phyloP scores from a whole-genome alignment of 2,329 filamentous ascomycete genomes.

The Fusarium hostae region DNA sequence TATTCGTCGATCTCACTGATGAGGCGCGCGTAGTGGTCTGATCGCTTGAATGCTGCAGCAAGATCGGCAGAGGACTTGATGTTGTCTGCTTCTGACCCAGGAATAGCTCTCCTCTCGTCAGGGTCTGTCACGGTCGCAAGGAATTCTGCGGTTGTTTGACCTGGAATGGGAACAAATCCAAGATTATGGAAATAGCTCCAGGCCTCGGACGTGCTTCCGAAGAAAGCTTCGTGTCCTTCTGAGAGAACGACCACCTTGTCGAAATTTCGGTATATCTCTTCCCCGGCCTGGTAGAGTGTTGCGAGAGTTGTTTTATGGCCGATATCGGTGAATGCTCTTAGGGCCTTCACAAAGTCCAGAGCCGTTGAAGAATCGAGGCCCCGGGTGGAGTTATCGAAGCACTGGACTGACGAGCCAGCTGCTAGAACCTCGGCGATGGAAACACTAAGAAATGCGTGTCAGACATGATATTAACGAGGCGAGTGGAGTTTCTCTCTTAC shows the following conservation, averaged over 20 bases:
- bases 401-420: neutral
- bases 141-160: neutral
- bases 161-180: neutral
- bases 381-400: neutral
- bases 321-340: neutral
- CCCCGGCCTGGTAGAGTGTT: neutral
- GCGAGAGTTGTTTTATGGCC: neutral
- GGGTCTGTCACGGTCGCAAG: neutral
- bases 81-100: neutral
- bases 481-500: neutral
- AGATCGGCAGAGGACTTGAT: neutral
- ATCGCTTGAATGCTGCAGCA: neutral
- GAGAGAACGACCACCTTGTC: neutral
- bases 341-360: neutral
- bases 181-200: neutral
- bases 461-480: fast-evolving
- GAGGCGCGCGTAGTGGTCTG: neutral
- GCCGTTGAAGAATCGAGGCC: neutral
- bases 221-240: neutral
- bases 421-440: neutral
- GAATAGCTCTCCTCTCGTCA: neutral
- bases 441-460: neutral
- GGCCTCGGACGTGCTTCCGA: neutral
- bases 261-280: neutral
- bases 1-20: neutral